These are phyloP conservation scores for Xenosphaeropsis pyriputrescens DNA, from an alignment of 2,329 filamentous ascomycete species.

Conservation along the genomic window DNA sequence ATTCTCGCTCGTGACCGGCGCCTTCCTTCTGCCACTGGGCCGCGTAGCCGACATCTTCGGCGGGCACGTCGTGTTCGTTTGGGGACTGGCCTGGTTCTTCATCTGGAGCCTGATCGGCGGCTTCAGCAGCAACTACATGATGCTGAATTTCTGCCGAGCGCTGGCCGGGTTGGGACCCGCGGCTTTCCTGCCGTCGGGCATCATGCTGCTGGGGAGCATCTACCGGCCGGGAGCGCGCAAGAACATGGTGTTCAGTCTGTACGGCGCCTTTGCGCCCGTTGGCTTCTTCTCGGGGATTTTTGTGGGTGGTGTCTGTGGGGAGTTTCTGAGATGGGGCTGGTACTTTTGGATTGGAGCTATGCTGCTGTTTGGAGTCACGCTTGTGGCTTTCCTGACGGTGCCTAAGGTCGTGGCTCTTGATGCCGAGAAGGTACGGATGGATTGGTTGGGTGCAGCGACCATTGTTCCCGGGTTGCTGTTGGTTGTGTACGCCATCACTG, in stretches of 20 bases:
- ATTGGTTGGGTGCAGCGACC: constrained; percentile 45
- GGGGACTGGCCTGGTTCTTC: constrained; percentile 44
- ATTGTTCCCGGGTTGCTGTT: constrained; percentile 51
- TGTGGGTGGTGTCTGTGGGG: constrained; percentile 40
- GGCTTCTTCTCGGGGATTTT: constrained; percentile 46
- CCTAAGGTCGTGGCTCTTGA: constrained; percentile 45
- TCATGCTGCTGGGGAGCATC: constrained; percentile 44
- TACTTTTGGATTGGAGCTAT: constrained; percentile 50
- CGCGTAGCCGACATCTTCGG: constrained; percentile 45
- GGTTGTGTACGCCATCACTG: constrained; percentile 58
- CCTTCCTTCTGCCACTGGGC: constrained; percentile 44
- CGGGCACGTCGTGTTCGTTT: constrained; percentile 38
- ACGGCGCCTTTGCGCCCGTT: constrained; percentile 33
- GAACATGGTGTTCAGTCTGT: constrained; percentile 40
- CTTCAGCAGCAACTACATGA: constrained; percentile 49
- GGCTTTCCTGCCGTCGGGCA: constrained; percentile 50
- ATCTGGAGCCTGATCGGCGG: constrained; percentile 53
- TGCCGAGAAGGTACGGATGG: constrained; percentile 46
- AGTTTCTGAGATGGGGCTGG: constrained; percentile 42
- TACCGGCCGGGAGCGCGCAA: constrained; percentile 53
- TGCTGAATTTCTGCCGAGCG: constrained; percentile 57
- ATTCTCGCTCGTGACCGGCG: constrained; percentile 35
- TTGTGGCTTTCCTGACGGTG: constrained; percentile 28
- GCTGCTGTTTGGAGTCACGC: constrained; percentile 24
- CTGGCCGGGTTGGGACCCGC: constrained; percentile 58